A percentile compares a stretch with the other conserved stretches of the same genome.
Evolutionary conservation across 1,284 basidiomycete species (phyloP).

Genomic region (Boletus holoroseus): DNA sequence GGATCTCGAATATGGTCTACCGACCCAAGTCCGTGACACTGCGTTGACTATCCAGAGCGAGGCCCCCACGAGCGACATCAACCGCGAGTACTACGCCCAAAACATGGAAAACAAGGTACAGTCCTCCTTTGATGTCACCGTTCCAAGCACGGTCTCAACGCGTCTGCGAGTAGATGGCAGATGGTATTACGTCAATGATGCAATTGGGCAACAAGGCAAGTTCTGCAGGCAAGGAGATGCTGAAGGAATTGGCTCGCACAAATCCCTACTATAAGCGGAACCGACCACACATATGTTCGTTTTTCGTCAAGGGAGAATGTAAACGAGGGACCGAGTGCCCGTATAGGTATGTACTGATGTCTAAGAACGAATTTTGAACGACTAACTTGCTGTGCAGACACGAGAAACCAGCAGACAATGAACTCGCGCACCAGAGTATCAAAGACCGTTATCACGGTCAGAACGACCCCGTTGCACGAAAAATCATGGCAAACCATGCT

Average conservation of each 20-base stretch:
- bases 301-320: slow-evolving; percentile 95
- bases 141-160: slow-evolving; percentile 1
- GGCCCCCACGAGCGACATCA: slow-evolving; percentile 94
- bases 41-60: slow-evolving; percentile 83
- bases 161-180: slow-evolving; percentile 45
- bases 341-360: slow-evolving; percentile 53
- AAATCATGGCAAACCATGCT: slow-evolving; percentile 75
- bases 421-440: slow-evolving; percentile 85
- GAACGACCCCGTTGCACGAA: slow-evolving; percentile 87
- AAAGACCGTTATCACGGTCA: slow-evolving; percentile 88
- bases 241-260: slow-evolving; percentile 88
- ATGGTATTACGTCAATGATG: slow-evolving; percentile 59
- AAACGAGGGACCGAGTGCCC: slow-evolving; percentile 90
- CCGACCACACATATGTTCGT: slow-evolving; percentile 89
- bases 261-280: slow-evolving; percentile 98
- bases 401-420: slow-evolving; percentile 81
- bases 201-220: slow-evolving; percentile 61
- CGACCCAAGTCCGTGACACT: slow-evolving; percentile 96
- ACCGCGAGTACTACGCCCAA: slow-evolving; percentile 96
- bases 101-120: slow-evolving; percentile 87
- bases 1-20: slow-evolving; percentile 93
- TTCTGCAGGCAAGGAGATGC: slow-evolving; percentile 88
- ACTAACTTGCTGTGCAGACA: slow-evolving; percentile 48
- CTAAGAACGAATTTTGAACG: neutral
- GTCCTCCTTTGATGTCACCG: slow-evolving; percentile 6